Base-by-base conservation (phyloP, 495 filamentous ascomycete species). In the Lasiosphaeris hirsuta region DNA sequence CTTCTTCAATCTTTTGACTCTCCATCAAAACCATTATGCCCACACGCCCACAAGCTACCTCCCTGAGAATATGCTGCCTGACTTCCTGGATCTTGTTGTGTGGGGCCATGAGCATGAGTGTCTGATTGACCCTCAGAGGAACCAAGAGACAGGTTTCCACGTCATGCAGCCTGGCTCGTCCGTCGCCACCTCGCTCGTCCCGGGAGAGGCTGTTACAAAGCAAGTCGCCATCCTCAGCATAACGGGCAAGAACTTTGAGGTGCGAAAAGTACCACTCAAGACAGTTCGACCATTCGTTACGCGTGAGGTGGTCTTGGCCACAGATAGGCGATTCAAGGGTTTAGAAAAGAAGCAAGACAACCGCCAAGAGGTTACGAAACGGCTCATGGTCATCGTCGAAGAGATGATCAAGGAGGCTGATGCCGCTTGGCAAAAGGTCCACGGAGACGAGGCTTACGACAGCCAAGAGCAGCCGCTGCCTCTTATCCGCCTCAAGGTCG, bases 21-120 rank as follows among this genome's bases (percentile, higher is more conserved):
- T 99, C 3, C 94, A 99, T 72, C 94, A 99, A 67, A 99, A 99
- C 69, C 94, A 96, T 66, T 84, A 93, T 62, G 88, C 92, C 1
- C 87, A 97, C 65, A 96, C 88, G 2, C 84, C 91, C 38, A 97
- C 91, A 2, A 84, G 88, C 15, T 97, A 96, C 65, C 79, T 99
- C 0, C 91, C 95, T 2, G 95, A 99, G 66, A 90, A 90, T 65
- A 94, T 97, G 67, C 83, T 99, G 0, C 95, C 94, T 0, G 86
- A 88, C 5, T 99, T 96, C 67, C 72, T 97, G 38, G 90, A 99
- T 67, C 75, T 99, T 13, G 84, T 97, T 0, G 77, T 99, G 44
- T 99, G 94, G 94, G 94, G 94, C 19, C 94, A 99, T 64, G 94
- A 99, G 70, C 94, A 99, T 64, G 95, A 99, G 73, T 97, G 93